Conservation (phyloP, 2,329 filamentous ascomycete genomes). For the Penicillium griseofulvum region DNA sequence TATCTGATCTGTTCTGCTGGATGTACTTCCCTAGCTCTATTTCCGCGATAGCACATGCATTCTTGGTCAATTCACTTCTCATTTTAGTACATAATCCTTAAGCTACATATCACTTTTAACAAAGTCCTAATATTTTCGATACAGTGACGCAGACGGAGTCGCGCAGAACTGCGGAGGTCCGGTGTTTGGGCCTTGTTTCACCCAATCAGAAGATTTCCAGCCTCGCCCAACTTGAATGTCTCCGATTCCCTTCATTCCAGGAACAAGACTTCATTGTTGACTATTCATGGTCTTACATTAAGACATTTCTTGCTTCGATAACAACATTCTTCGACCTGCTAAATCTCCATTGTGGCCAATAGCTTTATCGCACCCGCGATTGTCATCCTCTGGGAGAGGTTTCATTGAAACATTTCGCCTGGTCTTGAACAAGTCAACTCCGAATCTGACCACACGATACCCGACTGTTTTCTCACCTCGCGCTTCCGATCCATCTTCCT, state of each 20-base stretch:
- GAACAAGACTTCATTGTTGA: neutral
- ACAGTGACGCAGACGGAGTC: constrained; percentile 3
- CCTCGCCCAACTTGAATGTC: constrained; percentile 16
- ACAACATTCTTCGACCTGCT: constrained; percentile 2
- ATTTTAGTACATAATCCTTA: neutral
- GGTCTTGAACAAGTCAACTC: constrained; percentile 3
- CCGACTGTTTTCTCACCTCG: neutral
- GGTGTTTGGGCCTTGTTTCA: constrained; percentile 11
- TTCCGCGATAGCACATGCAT: constrained; percentile 12
- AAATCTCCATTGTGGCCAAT: constrained; percentile 4
- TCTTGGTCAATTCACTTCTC: neutral
- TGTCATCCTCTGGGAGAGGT: constrained; percentile 2
- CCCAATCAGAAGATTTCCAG: constrained; percentile 24
- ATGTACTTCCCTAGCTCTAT: constrained; percentile 20
- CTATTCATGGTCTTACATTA: neutral
- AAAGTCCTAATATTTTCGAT: neutral
- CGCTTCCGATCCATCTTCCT: neutral
- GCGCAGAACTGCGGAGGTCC: constrained; percentile 15
- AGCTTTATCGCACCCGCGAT: constrained; percentile 1
- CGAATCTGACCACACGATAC: neutral
- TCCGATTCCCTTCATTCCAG: constrained; percentile 4
- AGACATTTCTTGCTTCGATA: constrained; percentile 3
- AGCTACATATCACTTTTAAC: neutral
- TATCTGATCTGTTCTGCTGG: constrained; percentile 20
- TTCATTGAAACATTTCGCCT: constrained; percentile 10